Evolutionary conservation across 2,329 filamentous ascomycete genomes (phyloP).

Genomic region (Pyrenophora seminiperda): DNA sequence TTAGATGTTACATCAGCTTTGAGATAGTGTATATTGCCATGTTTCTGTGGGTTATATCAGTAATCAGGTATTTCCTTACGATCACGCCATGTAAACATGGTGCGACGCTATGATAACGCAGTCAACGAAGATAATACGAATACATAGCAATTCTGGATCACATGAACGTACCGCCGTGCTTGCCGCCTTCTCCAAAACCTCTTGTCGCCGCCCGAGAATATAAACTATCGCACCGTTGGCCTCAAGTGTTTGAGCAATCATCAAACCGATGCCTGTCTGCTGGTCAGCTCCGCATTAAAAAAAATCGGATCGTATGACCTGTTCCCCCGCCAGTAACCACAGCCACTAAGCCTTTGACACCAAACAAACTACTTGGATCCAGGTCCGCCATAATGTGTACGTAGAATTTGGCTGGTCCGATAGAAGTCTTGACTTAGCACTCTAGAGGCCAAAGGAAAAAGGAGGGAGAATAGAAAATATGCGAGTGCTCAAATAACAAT

Average conservation of each 20-base stretch:
- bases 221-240: conserved; percentile 32
- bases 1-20: conserved; percentile 31
- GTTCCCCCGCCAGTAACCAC: conserved; percentile 26
- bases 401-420: no score
- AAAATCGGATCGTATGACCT: conserved; percentile 1
- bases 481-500: not conserved
- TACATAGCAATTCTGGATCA: not conserved
- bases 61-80: not conserved
- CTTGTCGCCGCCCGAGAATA: conserved; percentile 29
- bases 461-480: not conserved
- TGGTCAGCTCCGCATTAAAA: not conserved
- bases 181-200: conserved; percentile 21
- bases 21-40: conserved; percentile 16
- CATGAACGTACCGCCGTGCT: conserved; percentile 1
- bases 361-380: conserved; percentile 14
- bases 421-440: no score
- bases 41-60: not conserved
- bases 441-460: no score
- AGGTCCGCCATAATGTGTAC: conserved; percentile 3
- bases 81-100: not conserved
- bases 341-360: conserved; percentile 23
- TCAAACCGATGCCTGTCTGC: conserved; percentile 29
- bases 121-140: no score
- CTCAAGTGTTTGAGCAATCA: conserved; percentile 29
- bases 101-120: not conserved